Conservation (phyloP, 177 flowering plant species). For the Vitis hybrid region DNA sequence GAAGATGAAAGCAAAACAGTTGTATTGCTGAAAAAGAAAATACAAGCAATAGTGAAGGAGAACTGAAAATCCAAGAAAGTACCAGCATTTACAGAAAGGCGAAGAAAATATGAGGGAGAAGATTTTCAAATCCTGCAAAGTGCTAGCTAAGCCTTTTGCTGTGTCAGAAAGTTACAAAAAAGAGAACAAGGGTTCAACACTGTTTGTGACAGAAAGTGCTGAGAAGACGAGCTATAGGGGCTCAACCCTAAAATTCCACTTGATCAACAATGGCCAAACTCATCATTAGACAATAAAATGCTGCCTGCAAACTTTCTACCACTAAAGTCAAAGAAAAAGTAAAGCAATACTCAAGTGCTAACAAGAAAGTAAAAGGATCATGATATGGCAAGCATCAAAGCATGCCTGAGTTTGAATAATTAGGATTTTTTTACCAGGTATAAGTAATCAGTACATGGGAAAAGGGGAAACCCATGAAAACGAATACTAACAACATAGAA, state of each 20-base stretch:
- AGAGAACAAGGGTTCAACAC: not conserved
- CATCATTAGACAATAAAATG: not conserved
- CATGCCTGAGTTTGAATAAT: not conserved
- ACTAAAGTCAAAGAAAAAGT: conserved; percentile 8
- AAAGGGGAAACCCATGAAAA: not conserved
- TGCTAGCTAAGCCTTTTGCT: not conserved
- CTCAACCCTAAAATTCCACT: conserved; percentile 5
- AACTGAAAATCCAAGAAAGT: no score
- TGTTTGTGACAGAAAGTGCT: not conserved
- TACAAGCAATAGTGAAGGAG: no score
- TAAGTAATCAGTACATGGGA: not conserved
- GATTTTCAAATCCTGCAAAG: conserved; percentile 3
- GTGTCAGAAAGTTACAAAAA: conserved; percentile 1
- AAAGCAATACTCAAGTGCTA: not conserved
- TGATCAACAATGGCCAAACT: conserved; percentile 3
- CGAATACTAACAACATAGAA: not conserved
- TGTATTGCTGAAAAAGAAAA: no score
- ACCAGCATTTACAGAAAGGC: not conserved
- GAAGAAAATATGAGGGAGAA: not conserved
- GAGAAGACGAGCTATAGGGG: not conserved
- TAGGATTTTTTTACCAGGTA: not conserved
- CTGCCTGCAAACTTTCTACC: not conserved
- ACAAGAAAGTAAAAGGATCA: not conserved
- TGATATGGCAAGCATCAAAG: not conserved
- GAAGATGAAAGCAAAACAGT: no score